Conservation (phyloP, 805 yeast species). For the Wickerhamiella parazyma region DNA sequence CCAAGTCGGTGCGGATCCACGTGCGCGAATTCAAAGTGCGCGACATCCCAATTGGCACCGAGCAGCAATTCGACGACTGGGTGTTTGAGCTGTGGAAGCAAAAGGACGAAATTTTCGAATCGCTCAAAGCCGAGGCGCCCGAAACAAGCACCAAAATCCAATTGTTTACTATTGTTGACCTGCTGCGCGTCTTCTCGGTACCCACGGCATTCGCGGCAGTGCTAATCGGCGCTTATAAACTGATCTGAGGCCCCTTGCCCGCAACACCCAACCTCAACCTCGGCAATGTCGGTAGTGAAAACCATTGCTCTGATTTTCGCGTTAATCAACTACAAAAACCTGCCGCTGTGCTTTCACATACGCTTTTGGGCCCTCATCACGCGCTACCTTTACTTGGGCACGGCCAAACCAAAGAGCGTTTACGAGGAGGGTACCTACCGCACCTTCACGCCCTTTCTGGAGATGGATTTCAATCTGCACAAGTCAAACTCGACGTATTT, state of each 20-base stretch:
- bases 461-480: conserved; percentile 77
- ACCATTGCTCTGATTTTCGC: conserved; percentile 18
- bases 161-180: neutral
- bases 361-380: conserved; percentile 44
- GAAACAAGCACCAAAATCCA: neutral
- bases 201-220: too few species aligned
- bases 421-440: conserved; percentile 33
- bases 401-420: conserved; percentile 15
- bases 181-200: neutral
- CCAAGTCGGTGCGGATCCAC: conserved; percentile 50
- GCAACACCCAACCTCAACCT: neutral
- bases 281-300: neutral
- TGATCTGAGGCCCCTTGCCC: too few species aligned
- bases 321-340: conserved; percentile 41
- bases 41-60: conserved; percentile 48
- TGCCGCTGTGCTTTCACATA: conserved; percentile 53
- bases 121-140: conserved; percentile 32
- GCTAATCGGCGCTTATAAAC: too few species aligned
- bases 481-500: conserved; percentile 81
- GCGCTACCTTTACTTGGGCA: conserved; percentile 27
- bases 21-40: conserved; percentile 42
- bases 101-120: conserved; percentile 62
- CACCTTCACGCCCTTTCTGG: conserved; percentile 59
- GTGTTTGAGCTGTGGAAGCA: conserved; percentile 55
- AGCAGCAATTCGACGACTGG: conserved; percentile 59